Base-by-base conservation (phyloP, 2,329 filamentous ascomycete genomes). In the Chaetomiaceae sp. region DNA sequence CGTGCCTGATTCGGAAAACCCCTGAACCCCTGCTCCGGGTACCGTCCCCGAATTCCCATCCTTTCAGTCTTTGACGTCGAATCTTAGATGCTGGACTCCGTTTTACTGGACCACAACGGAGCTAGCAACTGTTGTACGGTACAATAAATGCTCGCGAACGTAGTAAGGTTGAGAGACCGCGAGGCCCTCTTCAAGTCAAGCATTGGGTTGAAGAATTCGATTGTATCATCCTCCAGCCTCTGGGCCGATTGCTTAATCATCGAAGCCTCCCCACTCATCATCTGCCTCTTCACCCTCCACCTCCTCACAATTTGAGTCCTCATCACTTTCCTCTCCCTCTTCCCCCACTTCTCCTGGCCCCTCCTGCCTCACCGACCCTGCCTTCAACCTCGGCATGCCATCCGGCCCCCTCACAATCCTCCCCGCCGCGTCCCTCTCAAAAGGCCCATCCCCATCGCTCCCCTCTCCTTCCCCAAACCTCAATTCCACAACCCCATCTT, bases 341-440 rank as follows among this genome's bases (percentile, higher is more conserved):
- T 38, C 47, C 17, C 33, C 47, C 2, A 17, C 44, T 11, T 29
- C 22, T 3, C 12, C 38, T 25, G 17, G 15, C 6, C 27, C 27
- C 31, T 11, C 8, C 9, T 31, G 27, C 27, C 27, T 31, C 8
- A 12, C 8, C 4, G 9, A 7, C 20, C 39, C 27, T 20, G 8
- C 20, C 55, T 66, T 66, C 38, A 63, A 50, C 27, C 59, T 63
- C 33, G 65, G 66, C 63, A 67, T 67, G 8, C 65, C 66, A 42
- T 57, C 51, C 17, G 15, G 20, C 29, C 66, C 63, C 45, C 66
- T 59, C 6, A 68, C 52, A 45, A 68, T 68, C 14, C 56, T 58
- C 3, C 65, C 65, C n/a, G 64, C 51, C 2, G 57, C 63, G 38
- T 67, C 66, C 37, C 66, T 64, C 19, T 66, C 47, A 48, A 67